Percentiles rank a stretch among this genome's conserved stretches.
These are phyloP conservation scores for Boletus edulis DNA, from an alignment of 768 basidiomycete species.

Conservation along the genomic window DNA sequence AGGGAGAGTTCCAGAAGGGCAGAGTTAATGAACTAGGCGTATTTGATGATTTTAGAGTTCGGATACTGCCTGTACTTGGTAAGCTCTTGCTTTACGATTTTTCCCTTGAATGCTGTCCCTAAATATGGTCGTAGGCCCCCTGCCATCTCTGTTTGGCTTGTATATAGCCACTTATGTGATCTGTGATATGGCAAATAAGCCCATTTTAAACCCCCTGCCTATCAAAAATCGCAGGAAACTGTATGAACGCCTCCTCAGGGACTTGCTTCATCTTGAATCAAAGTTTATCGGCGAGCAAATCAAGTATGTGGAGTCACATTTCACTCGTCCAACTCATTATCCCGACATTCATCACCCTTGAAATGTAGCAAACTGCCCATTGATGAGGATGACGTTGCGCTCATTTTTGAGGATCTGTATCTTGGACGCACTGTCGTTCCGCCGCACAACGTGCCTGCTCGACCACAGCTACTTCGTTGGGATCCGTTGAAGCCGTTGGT, in stretches of 20 bases:
- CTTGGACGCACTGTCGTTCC: constrained; percentile 77
- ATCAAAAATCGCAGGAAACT: constrained; percentile 84
- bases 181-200: constrained; percentile 81
- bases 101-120: not conserved
- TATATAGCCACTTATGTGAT: constrained; percentile 87
- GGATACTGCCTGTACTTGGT: constrained; percentile 92
- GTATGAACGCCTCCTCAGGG: constrained; percentile 75
- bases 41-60: constrained; percentile 90
- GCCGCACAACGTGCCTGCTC: constrained; percentile 68
- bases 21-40: constrained; percentile 84
- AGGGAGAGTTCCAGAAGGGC: constrained; percentile 91
- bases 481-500: constrained; percentile 59
- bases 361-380: constrained; percentile 65
- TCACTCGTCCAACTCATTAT: not conserved
- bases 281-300: constrained; percentile 58
- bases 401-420: constrained; percentile 86
- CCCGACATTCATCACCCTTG: not conserved
- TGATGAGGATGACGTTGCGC: constrained; percentile 76
- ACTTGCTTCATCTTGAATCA: constrained; percentile 72
- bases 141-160: constrained; percentile 90
- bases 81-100: constrained; percentile 16
- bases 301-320: constrained; percentile 44
- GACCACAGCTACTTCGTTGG: constrained; percentile 83
- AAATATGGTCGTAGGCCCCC: constrained; percentile 37
- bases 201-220: constrained; percentile 78